Base-by-base conservation (phyloP, 208 protist genomes). In the Acanthamoeba divionensis region DNA sequence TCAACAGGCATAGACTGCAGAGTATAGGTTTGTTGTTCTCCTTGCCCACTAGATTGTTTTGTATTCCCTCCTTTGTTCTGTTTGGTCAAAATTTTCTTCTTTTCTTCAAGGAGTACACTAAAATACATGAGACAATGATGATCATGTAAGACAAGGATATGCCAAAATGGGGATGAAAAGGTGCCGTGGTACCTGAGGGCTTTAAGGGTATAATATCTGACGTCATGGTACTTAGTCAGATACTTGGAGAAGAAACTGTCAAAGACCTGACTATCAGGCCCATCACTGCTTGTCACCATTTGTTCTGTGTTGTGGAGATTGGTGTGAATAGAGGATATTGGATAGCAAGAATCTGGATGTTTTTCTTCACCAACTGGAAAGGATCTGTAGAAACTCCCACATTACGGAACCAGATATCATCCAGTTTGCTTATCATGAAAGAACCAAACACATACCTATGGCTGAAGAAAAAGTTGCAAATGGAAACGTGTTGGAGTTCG, bases 121-220 rank as follows among this genome's bases (percentile, higher is more conserved):
- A n/a, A n/a, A n/a, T n/a, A n/a, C n/a, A n/a, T n/a, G n/a, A n/a
- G n/a, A n/a, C n/a, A n/a, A n/a, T n/a, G n/a, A n/a, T n/a, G n/a
- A n/a, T n/a, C n/a, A 18, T 24, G 65, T 8, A 75, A 47, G 65
- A 26, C 24, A 15, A 47, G 8, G 24, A 15, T 9, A 41, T 15
- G 5, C 8, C n/a, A 21, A 15, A 12, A 5, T 26, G 36, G 41
- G n/a, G 2, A 80, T 10, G 2, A 18, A 12, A 24, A 18, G 18
- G n/a, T 5, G 4, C 36, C 7, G 44, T n/a, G n/a, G n/a, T 85
- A 85, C 75, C 29, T 3, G 13, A 85, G 31, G 54, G 45, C 26
- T 38, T 85, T 57, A n/a, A 85, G 52, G 1, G 75, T 85, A 24
- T 85, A 85, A 18, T 85, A 85, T 21, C 75, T 48, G 18, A 85